These are phyloP conservation scores for Hymenoscyphus linearis DNA, from an alignment of 2,329 filamentous ascomycete genomes.

Conservation along the genomic window DNA sequence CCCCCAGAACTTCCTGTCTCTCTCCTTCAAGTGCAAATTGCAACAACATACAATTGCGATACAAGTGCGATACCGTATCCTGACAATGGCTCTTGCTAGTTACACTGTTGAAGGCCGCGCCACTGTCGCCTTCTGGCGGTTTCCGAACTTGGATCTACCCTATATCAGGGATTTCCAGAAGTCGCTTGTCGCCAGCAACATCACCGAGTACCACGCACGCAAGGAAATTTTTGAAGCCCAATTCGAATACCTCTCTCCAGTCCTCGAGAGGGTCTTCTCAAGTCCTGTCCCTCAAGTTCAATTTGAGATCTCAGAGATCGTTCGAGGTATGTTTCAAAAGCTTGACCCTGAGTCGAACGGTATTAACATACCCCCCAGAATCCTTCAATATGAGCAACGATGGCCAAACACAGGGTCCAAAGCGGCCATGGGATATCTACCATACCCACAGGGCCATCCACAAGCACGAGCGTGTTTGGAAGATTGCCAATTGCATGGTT, in stretches of 20 bases:
- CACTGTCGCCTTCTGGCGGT: not conserved
- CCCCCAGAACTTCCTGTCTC: not conserved
- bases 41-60: not conserved
- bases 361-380: not conserved
- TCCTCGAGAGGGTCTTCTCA: not conserved
- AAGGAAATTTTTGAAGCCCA: not conserved
- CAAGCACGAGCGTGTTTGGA: not conserved
- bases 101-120: not conserved
- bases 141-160: not conserved
- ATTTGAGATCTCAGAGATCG: not conserved
- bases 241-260: not conserved
- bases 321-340: not conserved
- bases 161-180: not conserved
- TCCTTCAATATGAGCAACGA: not conserved
- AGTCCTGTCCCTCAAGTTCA: not conserved
- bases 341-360: not conserved
- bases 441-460: not conserved
- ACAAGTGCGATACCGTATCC: not conserved
- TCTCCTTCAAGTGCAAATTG: not conserved
- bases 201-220: not conserved
- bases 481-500: constrained; percentile 4
- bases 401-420: not conserved
- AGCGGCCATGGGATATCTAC: constrained; percentile 2
- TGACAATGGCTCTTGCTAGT: not conserved
- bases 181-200: not conserved